Base-by-base conservation (phyloP, 495 filamentous ascomycete species). In the Gamarada debralockiae region DNA sequence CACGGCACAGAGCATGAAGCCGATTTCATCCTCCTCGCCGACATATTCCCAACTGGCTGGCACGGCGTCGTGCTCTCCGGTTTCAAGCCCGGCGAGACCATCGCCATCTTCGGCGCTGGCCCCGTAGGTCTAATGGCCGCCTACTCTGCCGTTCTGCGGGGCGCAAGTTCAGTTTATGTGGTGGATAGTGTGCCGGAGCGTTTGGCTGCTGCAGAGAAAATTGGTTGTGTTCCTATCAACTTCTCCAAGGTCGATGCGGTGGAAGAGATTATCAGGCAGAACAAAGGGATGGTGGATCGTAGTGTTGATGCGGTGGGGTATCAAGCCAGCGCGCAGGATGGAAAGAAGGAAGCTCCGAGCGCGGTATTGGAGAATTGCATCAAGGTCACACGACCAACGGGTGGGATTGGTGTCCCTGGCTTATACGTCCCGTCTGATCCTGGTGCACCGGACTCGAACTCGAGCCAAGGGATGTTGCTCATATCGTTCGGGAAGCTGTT, bases 1-100 rank as follows among this genome's bases (percentile, higher is more conserved):
- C 59, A 65, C 1, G 73, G 73, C 17, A 70, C 60, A 31, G 67
- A 67, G 15, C 67, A 74, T 43, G 74, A 77, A 60, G 57, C 64
- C 0, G 73, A 75, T 49, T 77, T 74, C 48, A 61, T 74, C 50
- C 64, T 79, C 21, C 65, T 76, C 2, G 71, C 74, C 44, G 79
- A 84, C 55, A 81, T 84, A 48, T 84, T 82, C 60, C 76, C 80
- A 1, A 83, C 80, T 2, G 80, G 77, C 27, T 84, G 80, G 79
- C 77, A 80, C 50, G 79, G 75, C 14, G 58, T 84, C 33, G 69
- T 69, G 13, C 73, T 80, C 34, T 72, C 74, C 9, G 74, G 76
- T 15, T 83, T 83, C 66, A 40, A 69, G 43, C 62, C 77, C 5
- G 78, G 81, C 10, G 79, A 84, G 42, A 72, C 60, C 21, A 71